Conservation (phyloP, 2,329 filamentous ascomycete species). For the Xylaria sp. region DNA sequence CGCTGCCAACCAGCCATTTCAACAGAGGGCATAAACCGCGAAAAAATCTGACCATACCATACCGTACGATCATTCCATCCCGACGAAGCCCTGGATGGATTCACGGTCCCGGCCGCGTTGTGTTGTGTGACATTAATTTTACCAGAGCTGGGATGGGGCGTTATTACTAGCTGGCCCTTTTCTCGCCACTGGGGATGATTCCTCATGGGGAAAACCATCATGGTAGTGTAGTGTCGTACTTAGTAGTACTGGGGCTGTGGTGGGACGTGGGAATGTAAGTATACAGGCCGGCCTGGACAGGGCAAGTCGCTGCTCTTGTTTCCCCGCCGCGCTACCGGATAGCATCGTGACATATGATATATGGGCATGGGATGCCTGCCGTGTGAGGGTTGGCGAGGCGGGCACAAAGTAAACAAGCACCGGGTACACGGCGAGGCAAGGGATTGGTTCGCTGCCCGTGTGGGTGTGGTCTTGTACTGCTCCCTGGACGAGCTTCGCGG, state of each 20-base stretch:
- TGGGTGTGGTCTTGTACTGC: background rate
- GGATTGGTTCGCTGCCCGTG: slow-evolving; percentile 10
- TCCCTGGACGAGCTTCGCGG: background rate
- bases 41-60: background rate
- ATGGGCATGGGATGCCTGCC: slow-evolving; percentile 15
- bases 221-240: background rate
- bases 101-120: slow-evolving; percentile 10
- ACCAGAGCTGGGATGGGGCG: background rate
- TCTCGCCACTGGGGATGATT: background rate
- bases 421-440: background rate
- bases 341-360: slow-evolving; percentile 7
- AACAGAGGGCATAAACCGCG: slow-evolving; percentile 7
- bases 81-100: background rate
- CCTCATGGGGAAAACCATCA: background rate
- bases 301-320: background rate
- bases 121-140: slow-evolving; percentile 11
- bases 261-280: background rate
- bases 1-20: background rate
- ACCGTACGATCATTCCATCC: slow-evolving; percentile 20
- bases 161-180: background rate
- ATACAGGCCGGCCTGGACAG: background rate
- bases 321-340: background rate
- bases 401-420: slow-evolving; percentile 4
- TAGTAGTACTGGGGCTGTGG: slow-evolving; percentile 6
- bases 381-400: slow-evolving; percentile 4